Conservation (phyloP, 345 rosid genomes). For the Aethionema arabicum region DNA sequence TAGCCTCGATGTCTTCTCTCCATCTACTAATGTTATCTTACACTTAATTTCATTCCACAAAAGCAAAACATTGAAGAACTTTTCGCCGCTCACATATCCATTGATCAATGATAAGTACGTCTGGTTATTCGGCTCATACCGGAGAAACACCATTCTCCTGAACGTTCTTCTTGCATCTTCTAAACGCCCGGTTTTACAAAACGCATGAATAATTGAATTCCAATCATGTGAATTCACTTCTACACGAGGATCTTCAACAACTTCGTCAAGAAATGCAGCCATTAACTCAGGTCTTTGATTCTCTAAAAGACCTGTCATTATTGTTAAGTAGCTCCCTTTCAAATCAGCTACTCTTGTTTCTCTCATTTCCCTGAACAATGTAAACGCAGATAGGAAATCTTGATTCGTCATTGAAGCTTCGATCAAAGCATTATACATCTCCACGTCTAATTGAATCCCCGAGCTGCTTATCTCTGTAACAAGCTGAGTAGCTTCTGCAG, state of each 20-base stretch:
- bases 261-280: conserved; percentile 92
- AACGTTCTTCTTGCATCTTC: conserved; percentile 90
- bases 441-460: conserved; percentile 68
- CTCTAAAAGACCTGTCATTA: conserved; percentile 86
- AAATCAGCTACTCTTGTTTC: conserved; percentile 56
- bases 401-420: conserved; percentile 92
- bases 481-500: conserved; percentile 91
- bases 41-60: conserved; percentile 85
- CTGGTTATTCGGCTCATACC: conserved; percentile 79
- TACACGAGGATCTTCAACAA: conserved; percentile 82
- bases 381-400: conserved; percentile 87
- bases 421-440: conserved; percentile 56
- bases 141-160: conserved; percentile 82
- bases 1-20: conserved; percentile 51
- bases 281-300: conserved; percentile 76
- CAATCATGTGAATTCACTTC: conserved; percentile 94
- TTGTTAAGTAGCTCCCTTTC: conserved; percentile 79
- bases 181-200: conserved; percentile 78
- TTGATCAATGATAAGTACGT: conserved; percentile 84
- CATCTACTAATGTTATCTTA: conserved; percentile 54
- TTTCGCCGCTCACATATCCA: conserved; percentile 73
- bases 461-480: conserved; percentile 70
- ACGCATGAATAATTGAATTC: conserved; percentile 96
- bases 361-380: conserved; percentile 90
- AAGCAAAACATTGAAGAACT: conserved; percentile 70